phyloP scores from a whole-genome alignment of 257 asterid genomes.

The Henckelia pumila region DNA sequence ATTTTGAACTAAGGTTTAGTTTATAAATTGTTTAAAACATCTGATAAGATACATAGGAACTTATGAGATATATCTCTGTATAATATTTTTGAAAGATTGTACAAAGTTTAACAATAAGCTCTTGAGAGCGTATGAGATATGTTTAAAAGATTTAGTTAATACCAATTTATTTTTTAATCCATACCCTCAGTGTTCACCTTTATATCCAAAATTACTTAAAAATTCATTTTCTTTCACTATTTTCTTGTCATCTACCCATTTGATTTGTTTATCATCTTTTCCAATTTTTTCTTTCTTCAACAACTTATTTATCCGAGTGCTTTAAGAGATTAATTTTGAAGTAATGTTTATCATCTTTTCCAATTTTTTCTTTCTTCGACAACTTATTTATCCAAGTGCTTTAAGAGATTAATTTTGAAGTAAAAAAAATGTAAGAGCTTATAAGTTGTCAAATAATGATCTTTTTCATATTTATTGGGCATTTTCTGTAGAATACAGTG shows the following conservation, averaged over 20 bases:
- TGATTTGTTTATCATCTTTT: not conserved
- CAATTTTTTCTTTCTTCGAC: not conserved
- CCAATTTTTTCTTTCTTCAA: not conserved
- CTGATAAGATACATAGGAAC: not conserved
- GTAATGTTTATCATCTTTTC: not conserved
- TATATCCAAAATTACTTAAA: not conserved
- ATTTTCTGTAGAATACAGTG: not conserved
- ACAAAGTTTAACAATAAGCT: not conserved
- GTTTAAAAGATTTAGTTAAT: not conserved
- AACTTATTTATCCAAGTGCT: not conserved
- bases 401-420: not conserved
- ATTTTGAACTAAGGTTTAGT: slow-evolving; percentile 8
- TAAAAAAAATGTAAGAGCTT: too few relatives aligned
- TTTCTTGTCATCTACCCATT: not conserved
- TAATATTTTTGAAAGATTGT: not conserved
- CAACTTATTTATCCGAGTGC: not conserved
- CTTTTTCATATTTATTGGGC: not conserved
- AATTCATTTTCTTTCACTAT: not conserved
- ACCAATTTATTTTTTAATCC: not conserved
- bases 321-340: not conserved
- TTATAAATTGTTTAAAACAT: not conserved
- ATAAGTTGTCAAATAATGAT: not conserved
- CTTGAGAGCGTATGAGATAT: not conserved
- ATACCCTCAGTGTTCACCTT: not conserved
- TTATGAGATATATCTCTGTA: not conserved